These are phyloP conservation scores for Leccinum truebloodii DNA, from an alignment of 768 basidiomycete species.

Conservation along the genomic window DNA sequence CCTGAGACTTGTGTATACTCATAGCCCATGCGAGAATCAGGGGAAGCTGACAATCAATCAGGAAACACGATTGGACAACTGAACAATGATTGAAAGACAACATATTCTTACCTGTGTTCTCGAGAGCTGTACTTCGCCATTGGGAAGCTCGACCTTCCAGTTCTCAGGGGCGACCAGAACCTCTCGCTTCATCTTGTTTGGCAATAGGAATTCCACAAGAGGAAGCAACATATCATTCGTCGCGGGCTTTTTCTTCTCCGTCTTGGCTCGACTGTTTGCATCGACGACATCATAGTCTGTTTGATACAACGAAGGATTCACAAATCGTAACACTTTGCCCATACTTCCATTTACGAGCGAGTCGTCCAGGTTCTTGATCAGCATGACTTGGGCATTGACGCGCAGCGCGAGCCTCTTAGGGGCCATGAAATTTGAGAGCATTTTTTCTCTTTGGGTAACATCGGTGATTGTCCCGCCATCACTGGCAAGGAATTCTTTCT, in stretches of 20 bases:
- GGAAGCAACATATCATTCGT: constrained; percentile 51
- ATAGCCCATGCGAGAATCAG: constrained; percentile 95
- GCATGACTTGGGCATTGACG: constrained; percentile 87
- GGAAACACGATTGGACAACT: not conserved
- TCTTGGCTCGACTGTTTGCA: constrained; percentile 37
- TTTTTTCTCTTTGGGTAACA: constrained; percentile 61
- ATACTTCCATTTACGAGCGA: constrained; percentile 92
- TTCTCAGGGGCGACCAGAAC: constrained; percentile 65
- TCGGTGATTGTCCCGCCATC: constrained; percentile 67
- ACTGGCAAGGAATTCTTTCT: constrained; percentile 51
- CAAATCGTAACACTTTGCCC: constrained; percentile 80
- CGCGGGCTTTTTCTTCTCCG: constrained; percentile 29
- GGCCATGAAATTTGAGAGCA: constrained; percentile 92
- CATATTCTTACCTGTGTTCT: constrained; percentile 66
- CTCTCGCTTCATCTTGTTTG: constrained; percentile 54
- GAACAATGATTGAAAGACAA: not conserved
- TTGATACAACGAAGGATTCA: constrained; percentile 49
- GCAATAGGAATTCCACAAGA: constrained; percentile 74
- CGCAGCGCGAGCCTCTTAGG: constrained; percentile 68
- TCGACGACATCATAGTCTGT: constrained; percentile 41
- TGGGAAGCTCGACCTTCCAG: constrained; percentile 90
- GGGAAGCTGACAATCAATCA: constrained; percentile 57
- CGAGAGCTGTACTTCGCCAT: constrained; percentile 78
- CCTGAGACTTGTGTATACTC: constrained; percentile 98
- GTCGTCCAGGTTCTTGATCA: constrained; percentile 93